Evolutionary conservation across 2,329 filamentous ascomycete species (phyloP).

Genomic region (Harringtonia lauricola): DNA sequence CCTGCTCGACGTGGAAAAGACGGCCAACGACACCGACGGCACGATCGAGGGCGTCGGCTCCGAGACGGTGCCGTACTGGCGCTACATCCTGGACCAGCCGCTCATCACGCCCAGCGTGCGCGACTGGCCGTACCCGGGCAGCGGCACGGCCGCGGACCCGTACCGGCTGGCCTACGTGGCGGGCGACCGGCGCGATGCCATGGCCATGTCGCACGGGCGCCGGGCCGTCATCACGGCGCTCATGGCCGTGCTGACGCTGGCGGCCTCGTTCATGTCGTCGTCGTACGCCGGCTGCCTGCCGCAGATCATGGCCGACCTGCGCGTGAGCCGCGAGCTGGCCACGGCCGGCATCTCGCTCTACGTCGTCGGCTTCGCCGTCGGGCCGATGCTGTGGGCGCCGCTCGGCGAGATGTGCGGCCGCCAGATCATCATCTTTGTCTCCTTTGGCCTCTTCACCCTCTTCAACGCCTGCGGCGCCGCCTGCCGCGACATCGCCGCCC

Average conservation of each 20-base stretch:
- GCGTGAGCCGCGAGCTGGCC: neutral
- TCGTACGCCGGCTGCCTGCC: neutral
- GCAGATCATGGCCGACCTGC: neutral
- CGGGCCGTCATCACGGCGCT: neutral
- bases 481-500: conserved; percentile 35
- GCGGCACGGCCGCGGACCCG: conserved; percentile 1
- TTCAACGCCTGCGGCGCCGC: conserved; percentile 4
- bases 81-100: conserved; percentile 1
- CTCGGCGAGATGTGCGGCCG: conserved; percentile 9
- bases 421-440: conserved; percentile 1
- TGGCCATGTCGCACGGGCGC: neutral
- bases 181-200: neutral
- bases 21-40: too few relatives aligned
- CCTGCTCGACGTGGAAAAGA: too few relatives aligned
- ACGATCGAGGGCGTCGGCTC: too few relatives aligned
- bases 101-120: neutral
- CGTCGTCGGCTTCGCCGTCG: conserved; percentile 43
- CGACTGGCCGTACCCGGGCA: neutral
- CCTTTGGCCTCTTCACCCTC: conserved; percentile 3
- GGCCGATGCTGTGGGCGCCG: conserved; percentile 45
- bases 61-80: neutral
- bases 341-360: conserved; percentile 36
- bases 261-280: conserved; percentile 1
- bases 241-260: neutral
- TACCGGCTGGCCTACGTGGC: neutral